Conservation (phyloP, 164 flowering plant species). For the Echeveria elegans region DNA sequence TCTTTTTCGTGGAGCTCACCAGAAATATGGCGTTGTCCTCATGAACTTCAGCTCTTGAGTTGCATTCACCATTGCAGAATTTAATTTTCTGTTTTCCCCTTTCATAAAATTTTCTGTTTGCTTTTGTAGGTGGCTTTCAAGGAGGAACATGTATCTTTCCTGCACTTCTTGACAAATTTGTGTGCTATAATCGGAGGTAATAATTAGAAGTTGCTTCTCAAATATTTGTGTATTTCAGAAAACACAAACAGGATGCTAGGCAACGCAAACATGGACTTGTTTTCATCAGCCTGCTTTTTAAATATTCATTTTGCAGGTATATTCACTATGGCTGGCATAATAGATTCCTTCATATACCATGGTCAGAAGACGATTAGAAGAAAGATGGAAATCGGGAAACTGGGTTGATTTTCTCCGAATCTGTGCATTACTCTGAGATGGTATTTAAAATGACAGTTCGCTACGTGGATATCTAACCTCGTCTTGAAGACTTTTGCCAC, state of each 20-base stretch:
- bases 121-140: conserved; percentile 59
- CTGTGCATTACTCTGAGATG: not conserved
- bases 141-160: conserved; percentile 58
- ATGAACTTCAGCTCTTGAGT: not conserved
- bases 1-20: not conserved
- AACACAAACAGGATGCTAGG: not conserved
- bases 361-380: conserved; percentile 76
- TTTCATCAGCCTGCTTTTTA: not conserved
- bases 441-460: not conserved
- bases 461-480: not conserved
- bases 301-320: conserved; percentile 32
- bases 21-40: not conserved
- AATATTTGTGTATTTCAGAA: not conserved
- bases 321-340: conserved; percentile 74
- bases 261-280: not conserved
- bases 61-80: not conserved
- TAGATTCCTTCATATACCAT: conserved; percentile 78
- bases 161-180: conserved; percentile 77
- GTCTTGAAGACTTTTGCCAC: not conserved
- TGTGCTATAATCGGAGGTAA: conserved; percentile 29
- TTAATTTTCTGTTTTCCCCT: not conserved
- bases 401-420: conserved; percentile 28
- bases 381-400: conserved; percentile 81
- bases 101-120: not conserved
- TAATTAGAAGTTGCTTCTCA: not conserved